phyloP scores from a whole-genome alignment of 2,329 filamentous ascomycete genomes.

The Magnaporthales sp. region DNA sequence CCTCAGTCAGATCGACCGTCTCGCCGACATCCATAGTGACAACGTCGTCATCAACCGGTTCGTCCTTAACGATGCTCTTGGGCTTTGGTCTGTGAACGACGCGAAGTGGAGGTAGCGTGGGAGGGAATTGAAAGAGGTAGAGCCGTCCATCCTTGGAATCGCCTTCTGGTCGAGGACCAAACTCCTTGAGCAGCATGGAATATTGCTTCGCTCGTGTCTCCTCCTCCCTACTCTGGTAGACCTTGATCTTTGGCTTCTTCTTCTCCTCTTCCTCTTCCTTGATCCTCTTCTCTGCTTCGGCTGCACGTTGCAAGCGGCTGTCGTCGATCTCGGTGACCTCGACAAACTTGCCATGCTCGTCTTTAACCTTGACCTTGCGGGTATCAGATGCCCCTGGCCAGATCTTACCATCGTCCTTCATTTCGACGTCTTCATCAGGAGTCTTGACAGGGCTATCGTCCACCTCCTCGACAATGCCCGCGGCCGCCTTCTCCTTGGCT shows the following conservation, averaged over 20 bases:
- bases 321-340: conserved; percentile 28
- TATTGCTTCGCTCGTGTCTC: background rate
- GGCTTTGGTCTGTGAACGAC: conserved; percentile 7
- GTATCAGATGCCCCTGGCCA: conserved; percentile 32
- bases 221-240: conserved; percentile 18
- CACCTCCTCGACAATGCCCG: conserved; percentile 25
- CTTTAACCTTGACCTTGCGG: conserved; percentile 29
- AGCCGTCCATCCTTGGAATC: conserved; percentile 38
- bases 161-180: conserved; percentile 4
- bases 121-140: conserved; percentile 58
- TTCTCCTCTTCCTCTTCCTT: conserved; percentile 14
- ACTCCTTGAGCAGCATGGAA: conserved; percentile 4
- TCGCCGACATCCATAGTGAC: conserved; percentile 13
- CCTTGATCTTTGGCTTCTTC: conserved; percentile 18
- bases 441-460: conserved; percentile 19
- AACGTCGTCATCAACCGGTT: conserved; percentile 24
- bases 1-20: conserved; percentile 22
- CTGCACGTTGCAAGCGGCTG: conserved; percentile 13
- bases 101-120: conserved; percentile 47
- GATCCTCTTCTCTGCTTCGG: background rate
- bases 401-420: conserved; percentile 26
- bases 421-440: conserved; percentile 11
- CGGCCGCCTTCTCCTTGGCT: conserved; percentile 39
- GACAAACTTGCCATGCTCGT: conserved; percentile 29
- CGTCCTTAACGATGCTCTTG: conserved; percentile 28